These are phyloP conservation scores for Brettanomyces naardenensis DNA, from an alignment of 805 yeast genomes.

Conservation along the genomic window DNA sequence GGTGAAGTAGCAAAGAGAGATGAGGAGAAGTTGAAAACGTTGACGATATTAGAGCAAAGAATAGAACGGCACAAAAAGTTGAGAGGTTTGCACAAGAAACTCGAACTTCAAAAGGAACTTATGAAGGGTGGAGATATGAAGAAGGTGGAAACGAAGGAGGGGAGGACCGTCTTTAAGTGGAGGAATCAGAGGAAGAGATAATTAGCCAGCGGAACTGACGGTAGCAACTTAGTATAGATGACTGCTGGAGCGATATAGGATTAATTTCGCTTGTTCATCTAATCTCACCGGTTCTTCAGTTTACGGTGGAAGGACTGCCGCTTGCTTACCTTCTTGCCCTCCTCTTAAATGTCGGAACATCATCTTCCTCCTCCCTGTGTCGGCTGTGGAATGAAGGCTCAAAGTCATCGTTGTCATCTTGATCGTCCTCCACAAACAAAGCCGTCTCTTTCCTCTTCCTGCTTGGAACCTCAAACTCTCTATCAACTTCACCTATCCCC, in stretches of 20 bases:
- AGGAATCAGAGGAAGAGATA: conserved; percentile 62
- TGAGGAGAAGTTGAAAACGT: conserved; percentile 53
- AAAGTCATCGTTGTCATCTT: conserved; percentile 2
- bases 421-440: not conserved
- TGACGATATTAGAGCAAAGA: conserved; percentile 51
- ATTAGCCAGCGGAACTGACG: no score
- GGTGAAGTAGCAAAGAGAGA: conserved; percentile 23
- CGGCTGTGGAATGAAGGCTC: conserved; percentile 3
- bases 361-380: conserved; percentile 22
- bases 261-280: no score
- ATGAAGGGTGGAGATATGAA: conserved; percentile 88
- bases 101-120: conserved; percentile 74
- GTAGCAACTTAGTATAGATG: no score
- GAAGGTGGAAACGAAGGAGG: conserved; percentile 59
- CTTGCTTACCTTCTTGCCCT: conserved; percentile 5
- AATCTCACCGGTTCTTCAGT: no score
- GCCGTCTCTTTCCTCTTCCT: conserved; percentile 2
- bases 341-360: conserved; percentile 22
- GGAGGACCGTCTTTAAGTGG: conserved; percentile 76
- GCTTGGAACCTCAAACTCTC: conserved; percentile 1
- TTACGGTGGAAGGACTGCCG: not conserved
- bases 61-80: conserved; percentile 66
- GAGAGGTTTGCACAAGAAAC: conserved; percentile 55
- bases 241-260: no score
- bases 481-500: conserved; percentile 5